Evolutionary conservation across 208 protist species (phyloP), one percentile per base, ranked within the genome.

Genomic region (Plasmodiophora brassicae): DNA sequence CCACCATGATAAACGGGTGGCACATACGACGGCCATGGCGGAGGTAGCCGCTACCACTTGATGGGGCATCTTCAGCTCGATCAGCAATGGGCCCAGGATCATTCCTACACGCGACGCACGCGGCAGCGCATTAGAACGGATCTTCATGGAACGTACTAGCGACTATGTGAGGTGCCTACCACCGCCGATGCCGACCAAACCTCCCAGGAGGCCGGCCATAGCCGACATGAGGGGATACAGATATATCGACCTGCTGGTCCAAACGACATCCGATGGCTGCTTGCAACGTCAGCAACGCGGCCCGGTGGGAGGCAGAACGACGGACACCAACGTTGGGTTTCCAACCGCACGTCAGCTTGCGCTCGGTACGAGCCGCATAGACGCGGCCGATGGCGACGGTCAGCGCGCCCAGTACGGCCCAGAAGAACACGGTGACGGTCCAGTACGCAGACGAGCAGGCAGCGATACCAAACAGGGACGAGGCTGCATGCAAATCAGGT

Each of bases 1-100:
- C n/a, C n/a, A n/a, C n/a, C n/a, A n/a, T n/a, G n/a, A n/a, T n/a
- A n/a, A n/a, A n/a, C n/a, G n/a, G n/a, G n/a, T n/a, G n/a, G n/a
- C n/a, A n/a, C n/a, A n/a, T n/a, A n/a, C 50, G 50, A 86, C 84
- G n/a, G 84, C 84, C 20, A 44, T 86, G 10, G 87, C 43, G 60
- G 87, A 89, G 38, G 87, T 89, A n/a, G 87, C 87, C 25, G 87
- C 46, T 45, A 89, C 85, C 46, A 86, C 87, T 84, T 57, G 72
- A 32, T 46, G 43, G 54, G 65, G 72, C 28, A 89, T 84, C 39
- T 43, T 57, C 22, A 89, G 46, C 20, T 53, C 35, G 39, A 89
- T 44, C 35, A 89, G 41, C 46, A 89, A 71, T 54, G 87, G 87
- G 1, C 60, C 87, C 53, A 86, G 71, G 60, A 89, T 84, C 35